Evolutionary conservation across 2,329 filamentous ascomycete genomes (phyloP), one percentile per base, ranked within the genome.

Genomic region (Emmonsiellopsis sp.): DNA sequence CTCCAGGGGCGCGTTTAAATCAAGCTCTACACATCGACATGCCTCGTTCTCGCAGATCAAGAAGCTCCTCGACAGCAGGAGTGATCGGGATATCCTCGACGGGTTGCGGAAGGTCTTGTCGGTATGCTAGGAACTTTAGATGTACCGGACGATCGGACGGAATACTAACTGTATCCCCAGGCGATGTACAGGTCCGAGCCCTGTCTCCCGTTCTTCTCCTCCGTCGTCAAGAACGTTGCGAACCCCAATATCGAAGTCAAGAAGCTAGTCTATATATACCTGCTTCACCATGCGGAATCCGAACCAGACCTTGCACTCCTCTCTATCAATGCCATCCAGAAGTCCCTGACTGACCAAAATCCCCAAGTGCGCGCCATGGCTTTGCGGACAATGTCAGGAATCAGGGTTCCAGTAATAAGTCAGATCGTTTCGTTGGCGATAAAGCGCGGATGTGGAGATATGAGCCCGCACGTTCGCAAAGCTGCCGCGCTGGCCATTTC

Each of bases 301-400:
- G 93, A 97, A 66, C 93, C 92, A 54, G 93, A 98, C 71, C 87
- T 96, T 45, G 91, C 93, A 16, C 80, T 98, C 38, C 80, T 98
- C 44, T 95, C 91, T 55, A 96, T 98, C 79, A 98, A 98, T 73
- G 95, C 93, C 6, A 97, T 98, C 62, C 93, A 98, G 67, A 97
- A 96, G 72, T 95, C 92, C 8, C 81, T 98, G 55, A 95, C 90
- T 26, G 93, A 98, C 71, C 79, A 85, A 54, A 96, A 91, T 68
- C 89, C 93, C 1, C 87, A 95, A 66, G 84, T 96, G 16, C 85
- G 93, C 60, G 89, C 92, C 20, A 85, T 98, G 64, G 93, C 93
- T 0, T 78, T 98, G 57, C 89, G 91, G 58, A 95, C 93, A 59
- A 98, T 98, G 92, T 94, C 91, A 0, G 90, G 89, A 10, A 97